These are phyloP conservation scores for Coemansia sp. DNA, from an alignment of 192 early-diverging fungal genomes.

Conservation along the genomic window DNA sequence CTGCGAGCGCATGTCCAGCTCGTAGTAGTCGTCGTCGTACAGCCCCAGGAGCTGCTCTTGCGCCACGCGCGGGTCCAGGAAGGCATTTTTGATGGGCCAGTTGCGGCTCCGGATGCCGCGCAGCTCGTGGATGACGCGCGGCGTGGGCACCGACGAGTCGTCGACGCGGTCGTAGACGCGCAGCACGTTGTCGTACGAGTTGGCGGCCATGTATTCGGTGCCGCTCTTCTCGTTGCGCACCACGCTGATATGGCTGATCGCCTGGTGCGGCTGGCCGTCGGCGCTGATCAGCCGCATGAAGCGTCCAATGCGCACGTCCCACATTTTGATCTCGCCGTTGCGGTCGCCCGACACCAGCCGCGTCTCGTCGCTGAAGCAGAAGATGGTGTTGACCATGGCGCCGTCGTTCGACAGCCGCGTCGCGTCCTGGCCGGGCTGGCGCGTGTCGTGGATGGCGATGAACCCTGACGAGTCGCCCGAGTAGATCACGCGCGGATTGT, in stretches of 20 bases:
- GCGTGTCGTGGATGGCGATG: constrained; percentile 41
- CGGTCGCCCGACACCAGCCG: constrained; percentile 48
- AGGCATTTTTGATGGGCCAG: constrained; percentile 92
- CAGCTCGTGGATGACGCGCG: constrained; percentile 71
- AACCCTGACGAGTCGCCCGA: constrained; percentile 82
- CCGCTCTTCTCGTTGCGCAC: constrained; percentile 47
- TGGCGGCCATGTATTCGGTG: constrained; percentile 80
- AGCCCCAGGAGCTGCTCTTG: constrained; percentile 47
- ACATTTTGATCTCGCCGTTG: constrained; percentile 72
- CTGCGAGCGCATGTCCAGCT: constrained; percentile 47
- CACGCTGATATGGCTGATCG: constrained; percentile 49
- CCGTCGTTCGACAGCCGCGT: constrained; percentile 41
- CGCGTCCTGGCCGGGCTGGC: constrained; percentile 12
- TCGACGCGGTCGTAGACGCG: constrained; percentile 89
- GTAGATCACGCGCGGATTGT: constrained; percentile 55
- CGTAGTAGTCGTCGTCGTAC: constrained; percentile 48
- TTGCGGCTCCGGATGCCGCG: constrained; percentile 92
- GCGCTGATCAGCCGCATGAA: constrained; percentile 45
- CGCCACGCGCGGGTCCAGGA: constrained; percentile 53
- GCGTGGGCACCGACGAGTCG: constrained; percentile 64
- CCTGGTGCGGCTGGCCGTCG: constrained; percentile 20
- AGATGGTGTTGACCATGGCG: constrained; percentile 48
- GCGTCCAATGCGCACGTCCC: constrained; percentile 78
- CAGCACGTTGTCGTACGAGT: constrained; percentile 92
- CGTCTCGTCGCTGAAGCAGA: constrained; percentile 48